Evolutionary conservation across 2,329 filamentous ascomycete species (phyloP).

Genomic region (Stagonosporopsis cucurbitacearum): DNA sequence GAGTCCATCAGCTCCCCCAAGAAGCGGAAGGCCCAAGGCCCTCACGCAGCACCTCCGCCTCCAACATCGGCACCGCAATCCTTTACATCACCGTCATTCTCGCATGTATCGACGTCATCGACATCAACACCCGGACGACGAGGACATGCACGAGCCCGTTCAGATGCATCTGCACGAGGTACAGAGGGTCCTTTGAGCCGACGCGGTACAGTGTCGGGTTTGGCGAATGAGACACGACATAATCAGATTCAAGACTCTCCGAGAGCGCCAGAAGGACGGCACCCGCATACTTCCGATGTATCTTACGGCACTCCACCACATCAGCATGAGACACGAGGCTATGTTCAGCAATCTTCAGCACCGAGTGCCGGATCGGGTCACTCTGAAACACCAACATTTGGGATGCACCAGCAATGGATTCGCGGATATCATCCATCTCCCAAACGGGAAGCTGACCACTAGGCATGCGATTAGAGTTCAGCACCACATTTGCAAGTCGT

Average conservation of each 20-base stretch:
- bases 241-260: conserved; percentile 34
- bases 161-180: conserved; percentile 62
- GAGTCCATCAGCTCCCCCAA: conserved; percentile 78
- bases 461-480: conserved; percentile 35
- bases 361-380: conserved; percentile 37
- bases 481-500: conserved; percentile 19
- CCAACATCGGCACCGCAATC: conserved; percentile 58
- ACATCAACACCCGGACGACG: conserved; percentile 63
- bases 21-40: conserved; percentile 77
- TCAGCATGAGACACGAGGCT: conserved; percentile 28
- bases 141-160: conserved; percentile 69
- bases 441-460: conserved; percentile 47
- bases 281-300: conserved; percentile 27
- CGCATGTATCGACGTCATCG: conserved; percentile 63
- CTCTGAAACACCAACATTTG: conserved; percentile 45
- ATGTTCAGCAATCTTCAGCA: conserved; percentile 33
- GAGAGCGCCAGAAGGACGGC: conserved; percentile 32
- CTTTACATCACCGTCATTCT: conserved; percentile 58
- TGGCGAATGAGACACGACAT: conserved; percentile 40
- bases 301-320: conserved; percentile 30
- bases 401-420: conserved; percentile 42
- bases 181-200: conserved; percentile 43
- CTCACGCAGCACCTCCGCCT: conserved; percentile 58
- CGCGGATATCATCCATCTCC: conserved; percentile 44
- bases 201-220: conserved; percentile 42